A percentile compares a stretch with the other conserved stretches of the same genome.
Evolutionary conservation across 2,329 filamentous ascomycete species (phyloP).

Genomic region (Cyclaneusma minus): DNA sequence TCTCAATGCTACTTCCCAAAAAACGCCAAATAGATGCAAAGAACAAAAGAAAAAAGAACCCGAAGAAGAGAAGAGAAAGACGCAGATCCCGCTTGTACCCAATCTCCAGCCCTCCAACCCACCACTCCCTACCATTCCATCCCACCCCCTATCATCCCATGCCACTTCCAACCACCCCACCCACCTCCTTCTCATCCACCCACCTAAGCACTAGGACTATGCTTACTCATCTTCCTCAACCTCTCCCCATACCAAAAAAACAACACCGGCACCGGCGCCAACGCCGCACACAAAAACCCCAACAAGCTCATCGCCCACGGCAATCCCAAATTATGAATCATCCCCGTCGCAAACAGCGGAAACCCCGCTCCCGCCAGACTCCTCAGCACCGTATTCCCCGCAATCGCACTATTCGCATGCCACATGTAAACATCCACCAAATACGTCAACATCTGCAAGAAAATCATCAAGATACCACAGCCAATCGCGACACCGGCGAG

Average conservation of each 20-base stretch:
- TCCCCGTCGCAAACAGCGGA: slow-evolving; percentile 21
- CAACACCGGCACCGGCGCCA: slow-evolving; percentile 21
- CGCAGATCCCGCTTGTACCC: too few relatives aligned
- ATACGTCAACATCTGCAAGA: slow-evolving; percentile 27
- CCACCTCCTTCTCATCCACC: background rate
- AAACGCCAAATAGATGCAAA: too few relatives aligned
- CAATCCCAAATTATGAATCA: slow-evolving; percentile 23
- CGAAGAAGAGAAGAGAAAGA: too few relatives aligned
- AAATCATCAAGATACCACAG: slow-evolving; percentile 26
- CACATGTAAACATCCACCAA: slow-evolving; percentile 27
- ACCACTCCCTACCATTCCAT: too few relatives aligned
- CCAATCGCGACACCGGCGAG: slow-evolving; percentile 25
- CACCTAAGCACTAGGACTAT: slow-evolving; percentile 10
- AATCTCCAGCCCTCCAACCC: too few relatives aligned
- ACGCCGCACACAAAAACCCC: slow-evolving; percentile 19
- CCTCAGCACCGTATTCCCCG: slow-evolving; percentile 8
- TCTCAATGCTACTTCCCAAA: too few relatives aligned
- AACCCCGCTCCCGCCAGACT: slow-evolving; percentile 7
- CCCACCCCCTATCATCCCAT: too few relatives aligned
- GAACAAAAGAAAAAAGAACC: too few relatives aligned
- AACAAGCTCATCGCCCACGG: slow-evolving; percentile 24
- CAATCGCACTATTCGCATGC: slow-evolving; percentile 12
- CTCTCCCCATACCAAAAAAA: slow-evolving; percentile 19
- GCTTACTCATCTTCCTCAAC: slow-evolving; percentile 19
- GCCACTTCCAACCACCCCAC: background rate